Conservation (phyloP, 116 monocot species). For the Papilionanthe hybrid region DNA sequence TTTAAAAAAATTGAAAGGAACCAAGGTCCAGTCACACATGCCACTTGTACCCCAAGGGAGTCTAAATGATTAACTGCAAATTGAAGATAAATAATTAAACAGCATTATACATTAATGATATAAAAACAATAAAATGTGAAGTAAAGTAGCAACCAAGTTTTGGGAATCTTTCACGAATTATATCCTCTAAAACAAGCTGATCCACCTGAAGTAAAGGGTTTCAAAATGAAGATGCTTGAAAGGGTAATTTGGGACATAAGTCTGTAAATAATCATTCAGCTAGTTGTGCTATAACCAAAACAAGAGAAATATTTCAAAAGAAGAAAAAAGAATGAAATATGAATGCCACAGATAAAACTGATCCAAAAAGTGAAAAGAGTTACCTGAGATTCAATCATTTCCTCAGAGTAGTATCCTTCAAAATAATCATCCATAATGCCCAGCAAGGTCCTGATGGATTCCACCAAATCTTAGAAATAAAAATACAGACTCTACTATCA, state of each 20-base stretch:
- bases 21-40: slow-evolving; percentile 96
- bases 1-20: slow-evolving; percentile 96
- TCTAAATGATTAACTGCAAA: slow-evolving; percentile 87
- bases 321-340: not conserved
- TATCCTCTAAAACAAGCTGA: slow-evolving; percentile 89
- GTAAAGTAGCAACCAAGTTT: slow-evolving; percentile 68
- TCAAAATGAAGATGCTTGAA: not conserved
- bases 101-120: not conserved
- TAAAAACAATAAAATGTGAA: not conserved
- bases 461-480: slow-evolving; percentile 9
- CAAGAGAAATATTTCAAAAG: not conserved
- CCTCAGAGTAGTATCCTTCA: slow-evolving; percentile 93
- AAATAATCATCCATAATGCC: slow-evolving; percentile 95
- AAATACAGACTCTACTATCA: not conserved
- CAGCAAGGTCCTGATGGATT: slow-evolving; percentile 63
- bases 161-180: slow-evolving; percentile 77
- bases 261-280: not conserved
- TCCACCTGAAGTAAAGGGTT: slow-evolving; percentile 57
- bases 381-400: slow-evolving; percentile 99
- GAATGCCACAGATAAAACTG: not conserved
- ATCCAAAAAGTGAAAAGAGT: slow-evolving; percentile 9
- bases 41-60: slow-evolving; percentile 83
- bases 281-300: not conserved
- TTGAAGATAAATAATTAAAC: slow-evolving; percentile 1
- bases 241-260: not conserved